Percentiles rank a stretch among this genome's conserved stretches.
phyloP scores from a whole-genome alignment of 768 basidiomycete species.

The Suillus tomentosus region DNA sequence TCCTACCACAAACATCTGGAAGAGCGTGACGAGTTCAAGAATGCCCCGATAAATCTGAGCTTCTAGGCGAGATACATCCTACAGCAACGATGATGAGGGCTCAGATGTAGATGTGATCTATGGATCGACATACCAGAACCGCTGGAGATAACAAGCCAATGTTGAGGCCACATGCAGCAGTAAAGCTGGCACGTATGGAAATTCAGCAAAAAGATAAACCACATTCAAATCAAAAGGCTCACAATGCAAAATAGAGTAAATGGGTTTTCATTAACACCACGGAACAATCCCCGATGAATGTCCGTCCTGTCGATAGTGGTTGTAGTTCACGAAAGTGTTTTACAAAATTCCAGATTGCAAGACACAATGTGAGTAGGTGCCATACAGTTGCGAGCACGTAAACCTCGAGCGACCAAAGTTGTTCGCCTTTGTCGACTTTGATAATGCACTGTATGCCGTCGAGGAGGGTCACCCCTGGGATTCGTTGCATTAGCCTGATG shows the following conservation, averaged over 20 bases:
- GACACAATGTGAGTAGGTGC: background rate
- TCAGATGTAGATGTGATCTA: background rate
- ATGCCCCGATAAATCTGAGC: background rate
- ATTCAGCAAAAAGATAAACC: background rate
- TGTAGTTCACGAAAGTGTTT: background rate
- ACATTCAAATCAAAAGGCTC: background rate
- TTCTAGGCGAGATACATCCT: background rate
- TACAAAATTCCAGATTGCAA: background rate
- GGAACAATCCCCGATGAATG: background rate
- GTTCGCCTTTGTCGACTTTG: background rate
- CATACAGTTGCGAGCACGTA: background rate
- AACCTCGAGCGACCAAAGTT: background rate
- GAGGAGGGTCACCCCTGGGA: background rate
- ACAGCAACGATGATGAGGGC: background rate
- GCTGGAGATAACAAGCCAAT: background rate
- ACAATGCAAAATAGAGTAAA: background rate
- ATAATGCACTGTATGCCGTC: background rate
- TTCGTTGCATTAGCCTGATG: background rate
- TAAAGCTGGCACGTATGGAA: background rate
- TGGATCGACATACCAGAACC: background rate
- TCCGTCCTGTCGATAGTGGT: background rate
- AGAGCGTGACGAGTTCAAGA: background rate
- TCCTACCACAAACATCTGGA: slow-evolving; percentile 5
- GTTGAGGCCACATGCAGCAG: background rate
- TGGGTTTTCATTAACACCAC: background rate